These are phyloP conservation scores for Cynara cardunculus DNA, from an alignment of 129 eudicot genomes.

Conservation along the genomic window DNA sequence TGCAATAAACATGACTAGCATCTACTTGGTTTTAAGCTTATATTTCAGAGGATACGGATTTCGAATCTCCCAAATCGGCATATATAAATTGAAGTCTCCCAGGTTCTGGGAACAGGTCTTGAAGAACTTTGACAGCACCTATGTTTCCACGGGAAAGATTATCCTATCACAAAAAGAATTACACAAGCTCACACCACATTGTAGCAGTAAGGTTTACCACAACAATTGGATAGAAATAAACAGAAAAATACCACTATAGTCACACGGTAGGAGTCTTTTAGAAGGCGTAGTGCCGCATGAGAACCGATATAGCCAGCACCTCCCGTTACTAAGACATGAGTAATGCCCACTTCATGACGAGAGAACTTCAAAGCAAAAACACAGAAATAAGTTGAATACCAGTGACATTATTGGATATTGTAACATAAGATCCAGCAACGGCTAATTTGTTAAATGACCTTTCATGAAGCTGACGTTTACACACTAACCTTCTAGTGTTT, in stretches of 20 bases:
- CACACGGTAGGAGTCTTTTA: slow-evolving; percentile 75
- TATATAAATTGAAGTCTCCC: slow-evolving; percentile 77
- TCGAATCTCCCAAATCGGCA: slow-evolving; percentile 77
- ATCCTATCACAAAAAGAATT: slow-evolving; percentile 41
- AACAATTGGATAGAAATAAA: neutral
- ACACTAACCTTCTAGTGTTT: neutral
- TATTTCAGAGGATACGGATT: slow-evolving; percentile 54
- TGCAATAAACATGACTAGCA: neutral
- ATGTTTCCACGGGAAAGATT: slow-evolving; percentile 87
- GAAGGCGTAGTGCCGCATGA: slow-evolving; percentile 81
- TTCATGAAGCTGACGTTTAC: neutral
- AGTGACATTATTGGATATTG: neutral
- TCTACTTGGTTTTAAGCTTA: neutral
- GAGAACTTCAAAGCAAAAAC: slow-evolving; percentile 47
- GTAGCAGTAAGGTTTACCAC: neutral
- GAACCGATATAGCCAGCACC: slow-evolving; percentile 95
- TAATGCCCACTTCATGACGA: slow-evolving; percentile 57
- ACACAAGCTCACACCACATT: neutral
- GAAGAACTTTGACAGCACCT: slow-evolving; percentile 77
- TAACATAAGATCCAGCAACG: neutral
- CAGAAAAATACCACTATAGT: slow-evolving; percentile 73
- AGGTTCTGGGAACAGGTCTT: slow-evolving; percentile 62
- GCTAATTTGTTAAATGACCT: neutral
- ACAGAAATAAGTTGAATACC: neutral
- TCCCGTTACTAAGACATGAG: slow-evolving; percentile 85